Conservation (phyloP, 2,329 filamentous ascomycete genomes). For the Beauveria sp. region DNA sequence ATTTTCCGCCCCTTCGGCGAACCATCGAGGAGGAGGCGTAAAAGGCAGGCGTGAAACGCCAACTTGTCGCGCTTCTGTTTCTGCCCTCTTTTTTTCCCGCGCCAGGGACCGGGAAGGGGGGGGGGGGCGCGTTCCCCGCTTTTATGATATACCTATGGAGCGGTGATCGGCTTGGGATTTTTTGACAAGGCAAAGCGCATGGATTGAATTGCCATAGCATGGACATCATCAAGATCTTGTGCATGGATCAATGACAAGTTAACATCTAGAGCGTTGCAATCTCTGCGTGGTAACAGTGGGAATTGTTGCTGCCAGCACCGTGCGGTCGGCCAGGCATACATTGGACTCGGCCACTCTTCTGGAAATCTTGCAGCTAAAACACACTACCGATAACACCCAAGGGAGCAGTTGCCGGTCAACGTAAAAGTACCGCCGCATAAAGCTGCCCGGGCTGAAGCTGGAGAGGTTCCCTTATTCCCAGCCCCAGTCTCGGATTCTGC, state of each 20-base stretch:
- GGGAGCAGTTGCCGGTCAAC: background rate
- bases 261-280: no score
- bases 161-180: no score
- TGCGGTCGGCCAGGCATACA: no score
- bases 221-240: background rate
- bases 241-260: no score
- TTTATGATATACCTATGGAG: no score
- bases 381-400: background rate
- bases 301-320: no score
- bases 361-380: background rate
- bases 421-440: background rate
- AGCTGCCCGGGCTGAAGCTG: background rate
- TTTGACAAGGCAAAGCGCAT: background rate
- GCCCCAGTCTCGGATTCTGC: background rate
- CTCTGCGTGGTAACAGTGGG: no score
- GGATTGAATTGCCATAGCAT: background rate
- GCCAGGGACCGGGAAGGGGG: background rate
- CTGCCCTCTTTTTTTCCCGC: background rate
- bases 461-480: background rate
- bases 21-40: background rate
- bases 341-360: no score
- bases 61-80: conserved; percentile 4
- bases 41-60: background rate
- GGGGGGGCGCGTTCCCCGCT: background rate
- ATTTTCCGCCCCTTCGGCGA: background rate